These are phyloP conservation scores for Guyanaporus albipodus DNA, from an alignment of 768 basidiomycete genomes.

Conservation along the genomic window DNA sequence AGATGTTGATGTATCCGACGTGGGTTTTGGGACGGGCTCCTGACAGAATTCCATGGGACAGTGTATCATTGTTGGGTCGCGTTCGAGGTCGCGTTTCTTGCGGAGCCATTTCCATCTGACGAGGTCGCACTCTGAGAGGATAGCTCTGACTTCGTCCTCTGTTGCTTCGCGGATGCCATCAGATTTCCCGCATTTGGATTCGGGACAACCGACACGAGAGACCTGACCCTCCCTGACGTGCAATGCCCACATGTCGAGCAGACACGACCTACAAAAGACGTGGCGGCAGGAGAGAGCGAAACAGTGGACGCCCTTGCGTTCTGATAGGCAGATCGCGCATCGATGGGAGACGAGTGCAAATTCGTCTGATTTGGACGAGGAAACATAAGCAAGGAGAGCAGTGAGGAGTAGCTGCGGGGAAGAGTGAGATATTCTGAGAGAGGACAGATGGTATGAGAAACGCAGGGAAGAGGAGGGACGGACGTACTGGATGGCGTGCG, in stretches of 20 bases:
- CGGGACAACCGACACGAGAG: constrained; percentile 74
- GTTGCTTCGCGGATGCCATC: constrained; percentile 43
- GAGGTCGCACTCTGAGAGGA: constrained; percentile 62
- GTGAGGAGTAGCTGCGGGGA: constrained; percentile 51
- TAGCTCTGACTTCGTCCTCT: constrained; percentile 68
- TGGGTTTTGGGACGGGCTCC: constrained; percentile 64
- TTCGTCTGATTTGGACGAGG: constrained; percentile 39
- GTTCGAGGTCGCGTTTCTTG: constrained; percentile 68
- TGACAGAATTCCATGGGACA: constrained; percentile 84
- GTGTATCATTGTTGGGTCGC: constrained; percentile 73
- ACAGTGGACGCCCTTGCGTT: constrained; percentile 72
- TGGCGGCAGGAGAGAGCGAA: constrained; percentile 68
- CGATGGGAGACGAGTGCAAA: constrained; percentile 65
- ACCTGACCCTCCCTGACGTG: constrained; percentile 80
- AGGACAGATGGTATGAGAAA: constrained; percentile 5
- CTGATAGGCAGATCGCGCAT: constrained; percentile 74
- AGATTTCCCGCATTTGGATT: constrained; percentile 69
- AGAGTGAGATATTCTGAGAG: constrained; percentile 43
- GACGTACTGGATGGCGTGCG: constrained; percentile 28
- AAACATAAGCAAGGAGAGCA: constrained; percentile 48
- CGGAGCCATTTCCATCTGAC: constrained; percentile 75
- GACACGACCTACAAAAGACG: constrained; percentile 79
- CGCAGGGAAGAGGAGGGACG: constrained; percentile 27
- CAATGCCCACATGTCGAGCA: constrained; percentile 78
- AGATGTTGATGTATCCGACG: constrained; percentile 11